Evolutionary conservation across 73 alveolate species (phyloP), one percentile per base, ranked within the genome.

Genomic region (Blepharisma japonicum): DNA sequence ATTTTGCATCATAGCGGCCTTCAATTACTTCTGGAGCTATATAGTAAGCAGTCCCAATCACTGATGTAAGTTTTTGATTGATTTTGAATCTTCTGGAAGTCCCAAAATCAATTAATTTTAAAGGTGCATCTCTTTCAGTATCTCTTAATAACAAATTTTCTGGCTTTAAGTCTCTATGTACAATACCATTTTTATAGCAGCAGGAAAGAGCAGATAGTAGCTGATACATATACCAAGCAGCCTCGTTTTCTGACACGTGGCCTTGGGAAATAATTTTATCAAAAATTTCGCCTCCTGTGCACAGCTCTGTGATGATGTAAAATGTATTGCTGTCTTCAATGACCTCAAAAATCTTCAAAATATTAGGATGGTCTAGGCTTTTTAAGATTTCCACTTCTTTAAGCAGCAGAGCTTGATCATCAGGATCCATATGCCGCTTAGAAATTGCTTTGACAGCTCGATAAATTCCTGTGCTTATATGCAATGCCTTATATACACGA

Each of bases 41-140:
- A 14, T 84, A 84, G 68, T 84, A 84, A 11, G 91, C 83, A 18
- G 98, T 96, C 46, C 99, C 99, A 54, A 92, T 84, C 71, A 88
- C 82, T 78, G 88, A 87, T 38, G 90, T 86, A 89, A 94, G 89
- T 56, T 84, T 86, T 79, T 88, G 86, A 6, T 86, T 88, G 46
- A 83, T 71, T 9, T 81, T 88, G 79, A 86, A 92, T 55, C 55
- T 74, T 45, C 84, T 47, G 23, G 89, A 82, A 42, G 97, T 89
- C 0, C 99, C 99, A 77, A 95, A 88, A 68, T 86, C 90, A 50
- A 86, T 80, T 7, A 81, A 32, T 71, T 80, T 85, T 11, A 81
- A 32, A 27, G 55, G 54, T 53, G 74, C 0, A 9, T 25, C 74
- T 0, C 50, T n/a, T 14, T n/a, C 11, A 0, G 0, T 61, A 48